Percentiles rank a stretch among this genome's conserved stretches.
These are phyloP conservation scores for Saccharomycopsis schoenii DNA, from an alignment of 805 yeast species.

Conservation along the genomic window DNA sequence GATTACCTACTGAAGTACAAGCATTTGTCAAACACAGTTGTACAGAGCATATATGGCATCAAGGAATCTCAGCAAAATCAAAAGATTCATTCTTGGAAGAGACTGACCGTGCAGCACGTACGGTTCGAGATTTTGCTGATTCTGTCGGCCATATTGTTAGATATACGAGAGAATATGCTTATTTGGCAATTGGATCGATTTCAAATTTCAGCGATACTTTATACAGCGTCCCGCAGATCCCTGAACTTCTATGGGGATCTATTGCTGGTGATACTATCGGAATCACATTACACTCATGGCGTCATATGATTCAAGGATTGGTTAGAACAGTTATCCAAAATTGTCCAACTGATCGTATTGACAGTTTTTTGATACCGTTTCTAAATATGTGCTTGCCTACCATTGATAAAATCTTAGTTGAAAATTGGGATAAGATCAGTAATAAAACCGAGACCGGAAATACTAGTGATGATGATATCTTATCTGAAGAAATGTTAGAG, in stretches of 20 bases:
- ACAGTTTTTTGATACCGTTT: conserved; percentile 62
- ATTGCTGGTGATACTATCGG: conserved; percentile 81
- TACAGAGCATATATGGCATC: conserved; percentile 96
- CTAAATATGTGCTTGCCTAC: conserved; percentile 68
- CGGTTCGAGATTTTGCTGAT: conserved; percentile 94
- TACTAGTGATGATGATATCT: conserved; percentile 51
- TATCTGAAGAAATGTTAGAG: conserved; percentile 97
- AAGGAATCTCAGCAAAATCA: conserved; percentile 89
- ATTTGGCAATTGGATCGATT: conserved; percentile 79
- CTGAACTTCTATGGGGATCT: conserved; percentile 69
- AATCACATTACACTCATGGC: conserved; percentile 91
- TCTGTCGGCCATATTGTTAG: conserved; percentile 93
- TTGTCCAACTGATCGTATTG: conserved; percentile 68
- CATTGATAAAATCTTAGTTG: conserved; percentile 62
- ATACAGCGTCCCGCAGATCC: conserved; percentile 77
- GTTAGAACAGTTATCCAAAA: conserved; percentile 77
- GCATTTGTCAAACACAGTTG: conserved; percentile 84
- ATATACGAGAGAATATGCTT: conserved; percentile 93
- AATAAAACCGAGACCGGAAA: conserved; percentile 36
- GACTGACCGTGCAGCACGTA: conserved; percentile 85
- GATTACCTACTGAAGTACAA: conserved; percentile 81
- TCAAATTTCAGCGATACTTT: conserved; percentile 83
- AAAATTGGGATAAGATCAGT: conserved; percentile 64
- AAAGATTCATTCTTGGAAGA: conserved; percentile 92
- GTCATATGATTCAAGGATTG: conserved; percentile 87